phyloP scores from a whole-genome alignment of 2,329 filamentous ascomycete genomes.

The Aciculosporium take region DNA sequence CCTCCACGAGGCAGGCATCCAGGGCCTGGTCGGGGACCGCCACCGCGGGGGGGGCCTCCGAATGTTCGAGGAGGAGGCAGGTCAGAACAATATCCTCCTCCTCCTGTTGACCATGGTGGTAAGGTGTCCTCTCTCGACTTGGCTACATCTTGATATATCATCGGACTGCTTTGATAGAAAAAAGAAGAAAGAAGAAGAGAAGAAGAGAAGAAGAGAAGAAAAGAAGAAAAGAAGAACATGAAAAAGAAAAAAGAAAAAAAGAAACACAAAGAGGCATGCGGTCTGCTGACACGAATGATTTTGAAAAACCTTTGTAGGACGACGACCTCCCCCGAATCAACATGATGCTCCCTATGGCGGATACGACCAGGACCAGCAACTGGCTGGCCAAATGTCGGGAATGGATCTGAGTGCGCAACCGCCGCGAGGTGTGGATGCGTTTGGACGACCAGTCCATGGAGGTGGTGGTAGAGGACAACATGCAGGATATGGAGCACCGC shows the following conservation, averaged over 20 bases:
- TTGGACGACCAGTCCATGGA: conserved; percentile 13
- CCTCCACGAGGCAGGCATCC: conserved; percentile 22
- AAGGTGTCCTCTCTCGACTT: background rate
- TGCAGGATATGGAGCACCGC: conserved; percentile 16
- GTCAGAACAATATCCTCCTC: conserved; percentile 3
- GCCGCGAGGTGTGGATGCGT: conserved; percentile 13
- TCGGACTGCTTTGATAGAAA: background rate
- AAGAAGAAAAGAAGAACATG: too few species aligned
- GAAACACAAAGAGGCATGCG: background rate
- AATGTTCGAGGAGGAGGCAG: background rate
- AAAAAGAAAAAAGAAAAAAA: too few species aligned
- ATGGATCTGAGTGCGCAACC: conserved; percentile 21
- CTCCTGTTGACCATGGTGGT: conserved; percentile 4
- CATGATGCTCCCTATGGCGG: conserved; percentile 11
- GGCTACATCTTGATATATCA: background rate
- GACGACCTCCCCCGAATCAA: conserved; percentile 9
- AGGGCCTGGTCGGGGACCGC: conserved; percentile 15
- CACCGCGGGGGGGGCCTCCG: conserved; percentile 1
- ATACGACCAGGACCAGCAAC: conserved; percentile 17
- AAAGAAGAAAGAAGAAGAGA: background rate
- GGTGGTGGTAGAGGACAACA: conserved; percentile 14
- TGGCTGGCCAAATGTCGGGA: conserved; percentile 19
- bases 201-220: too few species aligned
- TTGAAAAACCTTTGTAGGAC: conserved; percentile 11
- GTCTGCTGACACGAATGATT: background rate